Percentiles rank a stretch among this genome's conserved stretches.
These are phyloP conservation scores for Microcos paniculata DNA, from an alignment of 345 rosid genomes.

Conservation along the genomic window DNA sequence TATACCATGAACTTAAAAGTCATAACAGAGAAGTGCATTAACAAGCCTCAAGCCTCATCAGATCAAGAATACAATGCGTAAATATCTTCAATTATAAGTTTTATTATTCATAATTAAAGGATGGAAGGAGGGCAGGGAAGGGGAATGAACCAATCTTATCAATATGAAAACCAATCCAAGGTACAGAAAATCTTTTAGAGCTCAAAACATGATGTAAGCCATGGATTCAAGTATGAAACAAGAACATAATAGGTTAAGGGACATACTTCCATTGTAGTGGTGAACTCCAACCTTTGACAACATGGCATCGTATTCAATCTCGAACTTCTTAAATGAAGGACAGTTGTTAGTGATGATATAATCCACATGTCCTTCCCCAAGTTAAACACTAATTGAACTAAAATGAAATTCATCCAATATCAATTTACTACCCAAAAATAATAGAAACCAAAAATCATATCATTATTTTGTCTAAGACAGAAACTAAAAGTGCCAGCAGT, in stretches of 20 bases:
- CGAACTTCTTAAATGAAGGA: constrained; percentile 73
- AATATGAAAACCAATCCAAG: neutral
- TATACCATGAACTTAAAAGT: no score
- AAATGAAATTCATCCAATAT: constrained; percentile 17
- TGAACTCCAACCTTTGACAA: constrained; percentile 78
- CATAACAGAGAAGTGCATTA: no score
- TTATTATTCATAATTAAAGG: neutral
- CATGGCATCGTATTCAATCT: constrained; percentile 85
- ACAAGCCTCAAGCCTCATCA: no score
- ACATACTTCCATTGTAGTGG: constrained; percentile 80
- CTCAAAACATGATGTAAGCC: no score
- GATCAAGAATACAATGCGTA: no score
- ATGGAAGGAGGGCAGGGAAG: no score
- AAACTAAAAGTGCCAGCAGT: neutral
- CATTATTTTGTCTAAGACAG: neutral
- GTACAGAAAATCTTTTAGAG: no score
- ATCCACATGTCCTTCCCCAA: neutral
- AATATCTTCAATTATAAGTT: neutral
- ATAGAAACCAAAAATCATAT: neutral
- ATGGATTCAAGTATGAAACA: no score
- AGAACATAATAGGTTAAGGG: neutral
- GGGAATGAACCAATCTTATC: neutral
- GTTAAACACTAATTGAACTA: neutral
- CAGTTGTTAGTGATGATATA: constrained; percentile 58
- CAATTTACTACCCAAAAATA: constrained; percentile 6